Base-by-base conservation (phyloP, 805 yeast genomes). In the Blastobotrys parvus region DNA sequence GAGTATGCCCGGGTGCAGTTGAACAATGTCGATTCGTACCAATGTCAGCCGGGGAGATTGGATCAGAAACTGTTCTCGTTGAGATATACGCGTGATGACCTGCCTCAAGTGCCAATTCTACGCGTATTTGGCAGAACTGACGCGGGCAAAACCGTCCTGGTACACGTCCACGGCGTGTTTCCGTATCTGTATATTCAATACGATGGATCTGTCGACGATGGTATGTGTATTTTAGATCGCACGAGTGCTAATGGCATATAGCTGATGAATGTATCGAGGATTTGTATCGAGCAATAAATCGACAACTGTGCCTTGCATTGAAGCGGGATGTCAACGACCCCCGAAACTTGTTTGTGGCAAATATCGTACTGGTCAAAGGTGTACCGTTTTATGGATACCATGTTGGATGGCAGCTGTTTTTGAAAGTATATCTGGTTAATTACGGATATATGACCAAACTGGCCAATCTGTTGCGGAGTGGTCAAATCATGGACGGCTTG, bases 311-410 rank as follows among this genome's bases (percentile, higher is more conserved):
- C 18, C 30, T 23, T 2, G 53, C 56, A 0, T 56, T 51, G 43
- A 52, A 57, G 15, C 48, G 62, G 5, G 48, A 48, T 27, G 37
- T 42, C 20, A 37, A 47, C 2, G 37, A 48, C 5, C 45, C 47
- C 1, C 35, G 38, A 15, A 47, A 39, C 20, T 38, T 16, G 8
- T 64, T 54, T 48, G 59, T 65, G 6, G 61, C 64, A 17, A 49
- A 53, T 17, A 53, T 65, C 6, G 42, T 53, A 4, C 57, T 85
- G 0, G 82, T 94, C 42, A 77, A 78, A 48, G 96, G 82, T 0
- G 68, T 75, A 0, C 90, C 94, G 0, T 81, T 89, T 39, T 92
- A 92, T 58, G 97, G 97, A 0, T 90, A 73, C 58, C 77, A 77
- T 50, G 69, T 75, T 2, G 87, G 87, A 0, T 74, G 77, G 64